Percentiles rank a stretch among this genome's conserved stretches.
Evolutionary conservation across 495 filamentous ascomycete genomes (phyloP).

Genomic region (Pyrenula massariospora): DNA sequence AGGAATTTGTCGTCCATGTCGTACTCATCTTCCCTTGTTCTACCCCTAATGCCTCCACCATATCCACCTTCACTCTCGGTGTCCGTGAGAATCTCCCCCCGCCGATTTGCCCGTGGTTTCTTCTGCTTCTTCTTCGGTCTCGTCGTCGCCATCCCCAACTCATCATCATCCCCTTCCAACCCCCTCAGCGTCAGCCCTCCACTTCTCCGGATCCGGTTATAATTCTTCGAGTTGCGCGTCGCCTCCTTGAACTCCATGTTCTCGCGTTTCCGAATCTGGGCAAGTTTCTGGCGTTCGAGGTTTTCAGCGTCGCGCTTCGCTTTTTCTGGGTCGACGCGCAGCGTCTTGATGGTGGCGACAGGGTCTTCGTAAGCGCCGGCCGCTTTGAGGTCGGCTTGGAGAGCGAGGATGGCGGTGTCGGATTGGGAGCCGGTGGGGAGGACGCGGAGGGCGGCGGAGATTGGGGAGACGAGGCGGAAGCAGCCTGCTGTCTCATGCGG

Average conservation of each 20-base stretch:
- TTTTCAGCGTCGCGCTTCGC: conserved; percentile 64
- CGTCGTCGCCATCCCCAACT: conserved; percentile 35
- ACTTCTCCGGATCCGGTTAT: conserved; percentile 29
- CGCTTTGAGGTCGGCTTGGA: conserved; percentile 58
- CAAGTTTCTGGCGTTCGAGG: conserved; percentile 58
- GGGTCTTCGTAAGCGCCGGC: conserved; percentile 43
- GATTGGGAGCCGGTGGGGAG: conserved; percentile 55
- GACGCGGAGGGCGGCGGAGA: conserved; percentile 66
- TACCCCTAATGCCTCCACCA: conserved; percentile 47
- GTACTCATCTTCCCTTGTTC: conserved; percentile 67
- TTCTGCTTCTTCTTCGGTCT: conserved; percentile 22
- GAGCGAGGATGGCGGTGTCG: conserved; percentile 65
- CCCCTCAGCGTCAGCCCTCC: conserved; percentile 61
- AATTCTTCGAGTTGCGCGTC: conserved; percentile 36
- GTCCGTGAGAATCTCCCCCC: conserved; percentile 44
- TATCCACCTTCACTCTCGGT: conserved; percentile 42
- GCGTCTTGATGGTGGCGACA: conserved; percentile 46
- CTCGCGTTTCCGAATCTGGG: conserved; percentile 56
- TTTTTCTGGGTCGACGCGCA: conserved; percentile 62
- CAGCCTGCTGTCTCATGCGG: conserved; percentile 57
- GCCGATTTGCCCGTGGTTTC: conserved; percentile 31
- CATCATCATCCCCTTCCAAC: conserved; percentile 45
- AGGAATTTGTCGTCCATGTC: conserved; percentile 72
- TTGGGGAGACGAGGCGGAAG: conserved; percentile 65
- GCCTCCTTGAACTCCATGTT: conserved; percentile 53